Base-by-base conservation (phyloP, 1,284 basidiomycete species). In the Pulveroboletus sp. region DNA sequence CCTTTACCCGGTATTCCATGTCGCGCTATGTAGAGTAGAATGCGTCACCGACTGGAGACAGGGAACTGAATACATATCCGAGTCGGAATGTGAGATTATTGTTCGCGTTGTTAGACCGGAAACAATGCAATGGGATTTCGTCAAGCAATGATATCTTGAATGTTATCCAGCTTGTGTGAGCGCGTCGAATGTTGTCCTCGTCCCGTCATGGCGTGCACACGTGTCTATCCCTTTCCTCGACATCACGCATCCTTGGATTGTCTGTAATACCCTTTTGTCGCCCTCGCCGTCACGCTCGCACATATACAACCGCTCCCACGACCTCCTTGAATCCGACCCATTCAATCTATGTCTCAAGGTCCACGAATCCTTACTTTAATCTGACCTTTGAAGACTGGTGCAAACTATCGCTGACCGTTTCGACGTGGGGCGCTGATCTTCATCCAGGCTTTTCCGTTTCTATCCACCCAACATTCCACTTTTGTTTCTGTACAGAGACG, bases 311-410 rank as follows among this genome's bases (percentile, higher is more conserved):
- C 10, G 21, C 56, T 40, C 64, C 59, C 19, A 33, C 50, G n/a
- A 71, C 67, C 6, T 54, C 56, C 10, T 19, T 68, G 49, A 69
- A 52, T 43, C 73, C 78, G 11, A 60, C 72, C 15, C 78, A 81
- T 63, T 80, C 83, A 3, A 82, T 95, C 43, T 96, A 92, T 71
- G 75, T 96, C 17, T 98, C 95, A 1, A 78, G 78, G 19, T 94
- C 93, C 15, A 83, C 82, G 1, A 82, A 95, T 67, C 93, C 95
- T 1, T 93, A 89, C 73, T 97, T 98, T 76, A 98, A 99, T 71
- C 82, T 99, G 35, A 86, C 91, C 0, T 83, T 93, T 52, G 96
- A 99, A 72, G 95, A 98, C 71, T 95, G 93, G 94, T 94, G 40
- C 58, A 84, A 24, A 43, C 39, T 51, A 63, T 39, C 33, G 51